phyloP scores from a whole-genome alignment of 2,329 filamentous ascomycete genomes.

The Penicillium sclerotigenum region DNA sequence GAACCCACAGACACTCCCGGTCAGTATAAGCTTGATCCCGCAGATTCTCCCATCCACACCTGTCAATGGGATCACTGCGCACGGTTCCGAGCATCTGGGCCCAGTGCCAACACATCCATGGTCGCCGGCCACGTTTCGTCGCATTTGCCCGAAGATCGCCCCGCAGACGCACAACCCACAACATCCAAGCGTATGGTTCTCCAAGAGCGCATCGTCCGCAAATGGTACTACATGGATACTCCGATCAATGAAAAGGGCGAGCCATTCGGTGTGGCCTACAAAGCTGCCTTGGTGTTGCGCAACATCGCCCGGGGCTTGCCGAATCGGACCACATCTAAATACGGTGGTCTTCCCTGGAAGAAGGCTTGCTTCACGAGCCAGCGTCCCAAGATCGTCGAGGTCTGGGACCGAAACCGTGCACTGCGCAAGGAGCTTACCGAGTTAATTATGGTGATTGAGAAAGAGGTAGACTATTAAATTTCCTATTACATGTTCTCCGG shows the following conservation, averaged over 20 bases:
- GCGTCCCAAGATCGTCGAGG: constrained; percentile 37
- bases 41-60: constrained; percentile 33
- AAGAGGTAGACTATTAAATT: constrained; percentile 36
- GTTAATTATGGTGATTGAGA: constrained; percentile 43
- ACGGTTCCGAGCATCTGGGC: constrained; percentile 34
- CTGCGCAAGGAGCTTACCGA: constrained; percentile 44
- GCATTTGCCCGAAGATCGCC: constrained; percentile 38
- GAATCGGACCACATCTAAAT: constrained; percentile 28
- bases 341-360: constrained; percentile 37
- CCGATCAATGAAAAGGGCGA: constrained; percentile 43
- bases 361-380: constrained; percentile 41
- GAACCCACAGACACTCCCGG: constrained; percentile 30
- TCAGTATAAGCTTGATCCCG: constrained; percentile 37
- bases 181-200: constrained; percentile 37
- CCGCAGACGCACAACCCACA: constrained; percentile 33
- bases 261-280: constrained; percentile 47
- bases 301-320: constrained; percentile 47
- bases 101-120: constrained; percentile 36
- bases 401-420: constrained; percentile 42
- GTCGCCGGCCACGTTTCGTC: constrained; percentile 42
- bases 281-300: constrained; percentile 46
- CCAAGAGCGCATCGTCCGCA: constrained; percentile 40
- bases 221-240: constrained; percentile 42
- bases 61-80: constrained; percentile 42
- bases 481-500: not conserved